These are phyloP conservation scores for Cucurbita maxima DNA, from an alignment of 306 rosid genomes.

Conservation along the genomic window DNA sequence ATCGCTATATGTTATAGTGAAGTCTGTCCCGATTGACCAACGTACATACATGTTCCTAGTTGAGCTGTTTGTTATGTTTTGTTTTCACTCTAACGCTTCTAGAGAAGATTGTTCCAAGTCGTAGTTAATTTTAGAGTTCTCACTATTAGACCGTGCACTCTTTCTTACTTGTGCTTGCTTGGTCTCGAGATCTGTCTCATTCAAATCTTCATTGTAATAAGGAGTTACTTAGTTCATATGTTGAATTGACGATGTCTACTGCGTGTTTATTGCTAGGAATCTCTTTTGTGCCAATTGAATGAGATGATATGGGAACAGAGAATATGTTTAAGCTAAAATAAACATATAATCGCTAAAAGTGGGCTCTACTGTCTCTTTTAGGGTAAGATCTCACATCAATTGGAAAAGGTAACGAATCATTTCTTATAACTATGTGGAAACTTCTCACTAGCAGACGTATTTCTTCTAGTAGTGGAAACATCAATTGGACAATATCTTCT, in stretches of 20 bases:
- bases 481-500: too few relatives aligned
- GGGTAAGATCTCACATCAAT: too few relatives aligned
- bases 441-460: too few relatives aligned
- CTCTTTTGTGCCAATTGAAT: not conserved
- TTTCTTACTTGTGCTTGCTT: too few relatives aligned
- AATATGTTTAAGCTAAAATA: not conserved
- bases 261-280: not conserved
- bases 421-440: too few relatives aligned
- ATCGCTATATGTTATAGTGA: not conserved
- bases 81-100: not conserved
- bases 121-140: too few relatives aligned
- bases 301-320: not conserved
- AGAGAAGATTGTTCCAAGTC: not conserved
- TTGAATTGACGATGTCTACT: not conserved
- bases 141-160: too few relatives aligned
- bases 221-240: not conserved
- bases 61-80: not conserved
- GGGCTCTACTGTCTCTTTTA: not conserved
- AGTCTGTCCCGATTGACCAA: not conserved
- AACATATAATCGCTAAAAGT: conserved; percentile 3
- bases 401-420: too few relatives aligned
- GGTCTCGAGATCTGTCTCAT: too few relatives aligned
- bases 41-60: too few relatives aligned
- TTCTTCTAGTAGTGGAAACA: too few relatives aligned
- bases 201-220: too few relatives aligned